Evolutionary conservation across 1,284 basidiomycete genomes (phyloP).

Genomic region (Moesziomyces antarcticus): DNA sequence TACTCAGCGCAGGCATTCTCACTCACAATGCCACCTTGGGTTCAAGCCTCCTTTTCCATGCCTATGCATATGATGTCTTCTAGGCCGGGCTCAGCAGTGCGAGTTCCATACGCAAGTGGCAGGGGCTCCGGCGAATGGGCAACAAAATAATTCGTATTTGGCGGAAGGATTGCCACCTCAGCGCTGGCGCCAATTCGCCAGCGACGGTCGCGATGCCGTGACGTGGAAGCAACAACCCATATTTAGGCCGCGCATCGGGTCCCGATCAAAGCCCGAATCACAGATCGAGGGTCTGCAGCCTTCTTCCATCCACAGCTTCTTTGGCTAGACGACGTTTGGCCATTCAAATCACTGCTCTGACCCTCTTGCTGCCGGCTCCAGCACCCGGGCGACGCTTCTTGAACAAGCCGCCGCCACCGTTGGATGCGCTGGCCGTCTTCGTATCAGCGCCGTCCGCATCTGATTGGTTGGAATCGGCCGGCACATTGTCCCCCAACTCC

Average conservation of each 20-base stretch:
- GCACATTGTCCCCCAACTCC: neutral
- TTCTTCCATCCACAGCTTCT: too few species aligned
- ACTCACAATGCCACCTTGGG: neutral
- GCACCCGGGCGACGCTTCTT: conserved; percentile 55
- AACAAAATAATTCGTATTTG: too few species aligned
- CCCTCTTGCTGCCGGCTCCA: conserved; percentile 57
- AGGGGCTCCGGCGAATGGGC: too few species aligned
- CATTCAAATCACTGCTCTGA: conserved; percentile 44
- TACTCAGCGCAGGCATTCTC: neutral
- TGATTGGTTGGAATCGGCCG: neutral
- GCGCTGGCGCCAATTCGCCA: too few species aligned
- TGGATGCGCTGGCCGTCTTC: conserved; percentile 4
- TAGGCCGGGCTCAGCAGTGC: neutral
- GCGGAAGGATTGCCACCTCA: too few species aligned
- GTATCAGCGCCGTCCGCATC: neutral
- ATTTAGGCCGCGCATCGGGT: neutral
- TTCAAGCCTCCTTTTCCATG: neutral
- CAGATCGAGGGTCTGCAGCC: too few species aligned
- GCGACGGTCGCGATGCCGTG: conserved; percentile 1
- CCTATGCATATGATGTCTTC: too few species aligned
- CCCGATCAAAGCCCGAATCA: conserved; percentile 10
- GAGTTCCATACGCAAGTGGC: too few species aligned
- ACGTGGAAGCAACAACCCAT: conserved; percentile 20
- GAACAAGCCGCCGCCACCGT: conserved; percentile 41
- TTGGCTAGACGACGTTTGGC: too few species aligned